These are phyloP conservation scores for Nakazawaea anatomiae DNA, from an alignment of 805 yeast genomes.

Conservation along the genomic window DNA sequence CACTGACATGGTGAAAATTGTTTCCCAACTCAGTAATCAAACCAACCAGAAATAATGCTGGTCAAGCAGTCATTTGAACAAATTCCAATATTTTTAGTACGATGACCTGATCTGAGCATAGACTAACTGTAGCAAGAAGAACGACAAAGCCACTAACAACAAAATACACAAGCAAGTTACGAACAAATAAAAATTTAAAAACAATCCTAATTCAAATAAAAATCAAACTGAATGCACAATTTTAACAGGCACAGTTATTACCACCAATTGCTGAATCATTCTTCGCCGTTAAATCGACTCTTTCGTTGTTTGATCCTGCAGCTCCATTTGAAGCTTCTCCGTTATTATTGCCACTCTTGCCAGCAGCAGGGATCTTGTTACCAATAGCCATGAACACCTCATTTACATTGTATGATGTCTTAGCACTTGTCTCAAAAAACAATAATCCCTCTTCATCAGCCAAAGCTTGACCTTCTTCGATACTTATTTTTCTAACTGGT, in stretches of 20 bases:
- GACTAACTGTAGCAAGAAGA: too few species aligned
- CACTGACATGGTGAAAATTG: too few species aligned
- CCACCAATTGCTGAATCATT: constrained; percentile 16
- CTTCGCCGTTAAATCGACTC: constrained; percentile 33
- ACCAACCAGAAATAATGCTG: too few species aligned
- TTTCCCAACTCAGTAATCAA: too few species aligned
- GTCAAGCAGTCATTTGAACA: too few species aligned
- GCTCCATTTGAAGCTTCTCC: constrained; percentile 6
- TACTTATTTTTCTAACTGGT: constrained; percentile 66
- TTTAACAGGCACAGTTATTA: constrained; percentile 28
- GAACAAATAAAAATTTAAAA: background rate
- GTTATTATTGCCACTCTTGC: constrained; percentile 14
- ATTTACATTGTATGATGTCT: constrained; percentile 81
- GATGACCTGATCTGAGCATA: too few species aligned
- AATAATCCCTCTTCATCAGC: constrained; percentile 89
- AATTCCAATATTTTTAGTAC: too few species aligned
- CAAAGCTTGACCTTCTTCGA: constrained; percentile 78
- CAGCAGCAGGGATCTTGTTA: constrained; percentile 61
- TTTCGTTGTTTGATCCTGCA: constrained; percentile 15
- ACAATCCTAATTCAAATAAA: background rate
- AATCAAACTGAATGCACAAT: background rate
- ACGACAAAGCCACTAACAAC: background rate
- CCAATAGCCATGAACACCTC: constrained; percentile 91
- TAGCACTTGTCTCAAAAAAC: constrained; percentile 93
- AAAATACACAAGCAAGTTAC: background rate